Evolutionary conservation across 164 flowering plant species (phyloP), one percentile per base, ranked within the genome.

Genomic region (Magnolia kwangsiensis): DNA sequence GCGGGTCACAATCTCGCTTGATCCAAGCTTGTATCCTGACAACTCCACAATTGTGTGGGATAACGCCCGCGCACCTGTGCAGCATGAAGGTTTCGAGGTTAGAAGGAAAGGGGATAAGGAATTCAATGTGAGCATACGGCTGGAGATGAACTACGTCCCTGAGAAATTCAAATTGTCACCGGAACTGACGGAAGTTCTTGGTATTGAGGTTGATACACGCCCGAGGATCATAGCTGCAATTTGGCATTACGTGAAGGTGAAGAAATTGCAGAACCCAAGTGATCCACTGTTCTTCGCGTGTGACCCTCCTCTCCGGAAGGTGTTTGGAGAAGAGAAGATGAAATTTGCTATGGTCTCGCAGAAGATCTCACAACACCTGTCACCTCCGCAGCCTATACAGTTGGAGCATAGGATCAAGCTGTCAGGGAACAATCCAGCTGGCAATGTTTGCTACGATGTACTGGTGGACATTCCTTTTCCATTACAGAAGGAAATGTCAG

Each of bases 81-180:
- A 78, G 72, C 91, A 89, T 59, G 98, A 94, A 74, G 98, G 98
- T 29, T 94, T 94, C 83, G 98, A 92, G 83, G 88, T 94, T 72
- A 92, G 88, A 85, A 86, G 97, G 59, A 92, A 89, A 84, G 98
- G 98, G 63, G 92, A 94, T 69, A 92, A 90, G 85, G 96, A 94
- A 80, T 92, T 93, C 75, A 86, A 83, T 72, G 95, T 84, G 61
- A 85, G 78, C 50, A 82, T 94, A 67, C 84, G 94, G 55, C 74
- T 94, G 31, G 97, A 94, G 74, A 89, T 94, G 95, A 92, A 91
- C 81, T 86, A 89, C 74, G 67, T 75, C 16, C 97, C 96, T 45
- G 97, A 92, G 75, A 94, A 88, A 81, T 91, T 87, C 72, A 92
- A 84, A 72, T 85, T 92, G 51, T 92, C 98, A 20, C 84, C 90